Base-by-base conservation (phyloP, 2,329 filamentous ascomycete genomes). In the Pyricularia grisea region DNA sequence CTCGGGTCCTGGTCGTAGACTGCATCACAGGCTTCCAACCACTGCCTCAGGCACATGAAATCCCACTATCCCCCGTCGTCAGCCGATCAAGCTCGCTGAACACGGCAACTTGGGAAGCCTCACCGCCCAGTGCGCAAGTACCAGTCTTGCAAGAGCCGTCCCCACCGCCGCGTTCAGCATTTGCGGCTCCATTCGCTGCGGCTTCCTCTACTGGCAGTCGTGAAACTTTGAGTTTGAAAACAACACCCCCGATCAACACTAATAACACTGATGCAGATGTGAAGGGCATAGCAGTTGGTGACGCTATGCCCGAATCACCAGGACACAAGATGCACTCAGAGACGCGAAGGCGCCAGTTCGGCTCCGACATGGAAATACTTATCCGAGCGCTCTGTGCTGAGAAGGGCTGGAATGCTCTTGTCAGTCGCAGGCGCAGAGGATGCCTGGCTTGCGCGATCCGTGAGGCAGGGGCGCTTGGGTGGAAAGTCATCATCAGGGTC, bases 361-460 rank as follows among this genome's bases (percentile, higher is more conserved):
- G 86, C 0, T 89, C 87, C 14, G 88, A 90, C 73, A 81, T 91
- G 75, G 90, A 93, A 77, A 84, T 93, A 10, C 79, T 94, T 68
- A 89, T 89, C 1, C 82, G 91, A 66, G 90, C 91, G 1, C 83
- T 92, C 72, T 94, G 92, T 75, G 89, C 91, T 0, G 88, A 92
- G 74, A 87, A 85, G 72, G 91, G 91, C 2, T 89, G 89, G 83
- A 90, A 93, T 75, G 91, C 91, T 27, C 76, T 94, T 23, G 83
- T 94, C 71, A 91, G 89, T 71, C 83, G 90, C 67, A 82, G 84
- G 58, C 85, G 87, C 72, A 83, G 90, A 71, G 90, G 89, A 0
- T 94, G 92, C 75, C 77, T 94, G 50, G 85, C 86, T 3, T 94
- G 92, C 77, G 90, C 90, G 60, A 86, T 94, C 63, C 84, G 92